These are phyloP conservation scores for Cinnamomum chago DNA, from an alignment of 164 flowering plant genomes.

Conservation along the genomic window DNA sequence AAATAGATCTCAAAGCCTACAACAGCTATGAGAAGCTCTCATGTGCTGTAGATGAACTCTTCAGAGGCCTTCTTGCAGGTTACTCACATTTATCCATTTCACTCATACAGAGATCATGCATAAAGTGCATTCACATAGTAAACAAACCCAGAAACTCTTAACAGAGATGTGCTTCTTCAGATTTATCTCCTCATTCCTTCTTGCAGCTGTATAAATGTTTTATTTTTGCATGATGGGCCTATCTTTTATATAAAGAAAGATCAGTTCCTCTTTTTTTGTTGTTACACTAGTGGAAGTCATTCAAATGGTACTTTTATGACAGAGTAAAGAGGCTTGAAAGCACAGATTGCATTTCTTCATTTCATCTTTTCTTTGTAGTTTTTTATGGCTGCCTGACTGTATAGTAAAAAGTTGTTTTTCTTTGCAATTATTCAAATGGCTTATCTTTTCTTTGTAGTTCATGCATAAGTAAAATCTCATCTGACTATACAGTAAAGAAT, in stretches of 20 bases:
- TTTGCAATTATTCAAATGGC: background rate
- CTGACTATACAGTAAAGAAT: background rate
- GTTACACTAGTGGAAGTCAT: background rate
- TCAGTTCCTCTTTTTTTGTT: background rate
- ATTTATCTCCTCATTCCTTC: background rate
- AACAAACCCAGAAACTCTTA: too few species aligned
- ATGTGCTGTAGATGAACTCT: conserved; percentile 78
- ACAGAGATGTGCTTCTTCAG: background rate
- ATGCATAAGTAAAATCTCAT: background rate
- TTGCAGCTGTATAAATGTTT: too few species aligned
- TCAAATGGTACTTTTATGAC: background rate
- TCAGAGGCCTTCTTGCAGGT: conserved; percentile 95
- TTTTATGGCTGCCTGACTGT: too few species aligned
- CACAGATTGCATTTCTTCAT: too few species aligned
- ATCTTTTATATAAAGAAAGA: too few species aligned
- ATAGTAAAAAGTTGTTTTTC: too few species aligned
- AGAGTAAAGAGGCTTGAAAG: too few species aligned
- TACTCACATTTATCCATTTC: background rate
- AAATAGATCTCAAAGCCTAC: conserved; percentile 77
- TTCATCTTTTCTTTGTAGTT: too few species aligned
- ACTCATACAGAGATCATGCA: background rate
- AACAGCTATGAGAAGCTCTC: conserved; percentile 78
- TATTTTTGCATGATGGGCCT: background rate
- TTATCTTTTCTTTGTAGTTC: background rate
- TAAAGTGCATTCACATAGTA: background rate